Conservation (phyloP, 2,329 filamentous ascomycete species). For the Seiridium cupressi region DNA sequence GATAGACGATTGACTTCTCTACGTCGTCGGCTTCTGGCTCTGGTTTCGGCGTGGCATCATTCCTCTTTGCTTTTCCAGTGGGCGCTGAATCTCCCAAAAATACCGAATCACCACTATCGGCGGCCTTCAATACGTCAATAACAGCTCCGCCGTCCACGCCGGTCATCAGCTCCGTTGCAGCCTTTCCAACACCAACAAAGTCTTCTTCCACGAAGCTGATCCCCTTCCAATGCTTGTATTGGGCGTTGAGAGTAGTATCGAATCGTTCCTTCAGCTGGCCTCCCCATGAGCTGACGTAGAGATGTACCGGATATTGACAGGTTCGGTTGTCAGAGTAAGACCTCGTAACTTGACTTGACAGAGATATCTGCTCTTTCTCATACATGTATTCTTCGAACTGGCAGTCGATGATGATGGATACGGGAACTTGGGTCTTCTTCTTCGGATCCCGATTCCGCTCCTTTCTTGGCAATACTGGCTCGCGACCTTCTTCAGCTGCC, state of each 20-base stretch:
- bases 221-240: slow-evolving; percentile 78
- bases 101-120: slow-evolving; percentile 27
- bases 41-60: slow-evolving; percentile 13
- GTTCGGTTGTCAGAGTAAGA: slow-evolving; percentile 85
- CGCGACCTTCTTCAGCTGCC: slow-evolving; percentile 38
- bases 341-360: slow-evolving; percentile 80
- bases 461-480: slow-evolving; percentile 36
- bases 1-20: slow-evolving; percentile 67
- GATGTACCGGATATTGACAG: slow-evolving; percentile 64
- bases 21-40: slow-evolving; percentile 28
- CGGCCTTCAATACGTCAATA: slow-evolving; percentile 53
- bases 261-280: slow-evolving; percentile 76
- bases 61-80: slow-evolving; percentile 32
- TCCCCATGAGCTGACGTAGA: slow-evolving; percentile 77
- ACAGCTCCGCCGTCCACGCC: slow-evolving; percentile 53
- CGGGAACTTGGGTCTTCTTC: slow-evolving; percentile 55
- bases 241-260: slow-evolving; percentile 68
- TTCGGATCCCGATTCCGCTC: slow-evolving; percentile 26
- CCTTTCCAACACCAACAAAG: slow-evolving; percentile 66
- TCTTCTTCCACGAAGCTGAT: slow-evolving; percentile 72
- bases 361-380: slow-evolving; percentile 79
- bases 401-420: slow-evolving; percentile 86
- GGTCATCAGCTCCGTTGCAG: slow-evolving; percentile 68
- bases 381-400: slow-evolving; percentile 89
- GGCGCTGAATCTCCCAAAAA: slow-evolving; percentile 27